Evolutionary conservation across 2,329 filamentous ascomycete genomes (phyloP).

Genomic region (Pseudofabraea citricarpa): DNA sequence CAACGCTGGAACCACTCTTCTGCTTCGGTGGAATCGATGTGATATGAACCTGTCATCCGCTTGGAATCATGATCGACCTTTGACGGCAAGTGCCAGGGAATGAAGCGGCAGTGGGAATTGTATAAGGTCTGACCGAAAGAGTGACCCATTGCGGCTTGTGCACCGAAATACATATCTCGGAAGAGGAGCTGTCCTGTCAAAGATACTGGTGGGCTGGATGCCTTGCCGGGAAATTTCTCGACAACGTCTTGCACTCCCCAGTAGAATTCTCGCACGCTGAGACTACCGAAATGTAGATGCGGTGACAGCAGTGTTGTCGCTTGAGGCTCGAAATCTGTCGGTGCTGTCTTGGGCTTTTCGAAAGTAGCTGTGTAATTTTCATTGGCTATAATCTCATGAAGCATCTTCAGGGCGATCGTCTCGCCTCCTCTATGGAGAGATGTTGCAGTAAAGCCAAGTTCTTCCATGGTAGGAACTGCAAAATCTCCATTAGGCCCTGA

Average conservation of each 20-base stretch:
- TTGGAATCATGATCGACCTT: conserved; percentile 39
- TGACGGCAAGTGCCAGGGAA: conserved; percentile 73
- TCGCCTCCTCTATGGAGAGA: conserved; percentile 70
- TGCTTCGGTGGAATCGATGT: conserved; percentile 57
- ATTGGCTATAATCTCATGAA: conserved; percentile 56
- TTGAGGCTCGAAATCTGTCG: conserved; percentile 67
- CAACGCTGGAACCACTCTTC: conserved; percentile 65
- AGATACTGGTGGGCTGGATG: conserved; percentile 57
- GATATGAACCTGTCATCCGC: conserved; percentile 53
- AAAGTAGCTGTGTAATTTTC: conserved; percentile 68
- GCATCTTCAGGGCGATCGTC: conserved; percentile 51
- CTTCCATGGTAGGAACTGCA: conserved; percentile 63
- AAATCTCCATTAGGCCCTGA: conserved; percentile 67
- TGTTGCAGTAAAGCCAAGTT: conserved; percentile 65
- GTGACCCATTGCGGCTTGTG: conserved; percentile 63
- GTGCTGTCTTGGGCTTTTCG: conserved; percentile 70
- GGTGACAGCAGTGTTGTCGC: conserved; percentile 70
- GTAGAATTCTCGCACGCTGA: conserved; percentile 69
- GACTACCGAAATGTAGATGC: conserved; percentile 68
- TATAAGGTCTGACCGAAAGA: conserved; percentile 59
- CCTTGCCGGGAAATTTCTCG: conserved; percentile 49
- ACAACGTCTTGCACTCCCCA: conserved; percentile 64
- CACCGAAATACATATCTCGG: conserved; percentile 79
- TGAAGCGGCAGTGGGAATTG: conserved; percentile 66
- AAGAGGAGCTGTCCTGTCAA: conserved; percentile 71